Evolutionary conservation across 2,329 filamentous ascomycete species (phyloP), one percentile per base, ranked within the genome.

Genomic region (Aspergillus cejpii): DNA sequence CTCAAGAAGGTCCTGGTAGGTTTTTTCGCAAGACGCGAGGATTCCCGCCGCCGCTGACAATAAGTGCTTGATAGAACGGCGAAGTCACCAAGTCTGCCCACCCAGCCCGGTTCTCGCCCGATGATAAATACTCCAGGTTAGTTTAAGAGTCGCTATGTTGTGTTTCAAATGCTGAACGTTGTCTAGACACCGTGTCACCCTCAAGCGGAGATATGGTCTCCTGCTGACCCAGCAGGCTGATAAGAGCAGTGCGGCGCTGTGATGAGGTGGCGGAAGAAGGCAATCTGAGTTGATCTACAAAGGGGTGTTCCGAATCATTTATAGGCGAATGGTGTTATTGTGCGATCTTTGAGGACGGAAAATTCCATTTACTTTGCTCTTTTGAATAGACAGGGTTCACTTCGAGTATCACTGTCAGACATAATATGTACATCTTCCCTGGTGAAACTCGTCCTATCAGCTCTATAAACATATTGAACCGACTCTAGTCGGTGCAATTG

Each of bases 41-140:
- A 14, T 26, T 8, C 20, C 19, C 20, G 20, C 27, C 37, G 21
- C 20, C 36, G 24, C 12, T 33, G 5, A 38, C 29, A 42, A 94
- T 57, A 12, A 10, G 5, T 8, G 31, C 10, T 17, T 34, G 1
- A 34, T 60, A 74, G 50, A 77, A 82, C 59, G 85, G 85, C 64
- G 81, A 89, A 65, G 87, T 96, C 63, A 94, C 91, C 68, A 95
- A 94, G 78, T 92, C 86, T 43, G 92, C 92, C 45, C 91, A 97
- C 74, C 91, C 92, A 37, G 92, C 92, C 34, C 80, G 92, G 58
- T 98, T 97, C 77, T 95, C 88, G 37, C 92, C 92, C 53, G 92
- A 98, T 73, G 92, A 98, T 78, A 95, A 96, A 78, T 97, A 94
- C 79, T 95, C 89, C 63, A 76, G 80, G 78, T 81, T 65, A 41